Conservation (phyloP, 305 asterid genomes). For the Caryopteris hybrid region DNA sequence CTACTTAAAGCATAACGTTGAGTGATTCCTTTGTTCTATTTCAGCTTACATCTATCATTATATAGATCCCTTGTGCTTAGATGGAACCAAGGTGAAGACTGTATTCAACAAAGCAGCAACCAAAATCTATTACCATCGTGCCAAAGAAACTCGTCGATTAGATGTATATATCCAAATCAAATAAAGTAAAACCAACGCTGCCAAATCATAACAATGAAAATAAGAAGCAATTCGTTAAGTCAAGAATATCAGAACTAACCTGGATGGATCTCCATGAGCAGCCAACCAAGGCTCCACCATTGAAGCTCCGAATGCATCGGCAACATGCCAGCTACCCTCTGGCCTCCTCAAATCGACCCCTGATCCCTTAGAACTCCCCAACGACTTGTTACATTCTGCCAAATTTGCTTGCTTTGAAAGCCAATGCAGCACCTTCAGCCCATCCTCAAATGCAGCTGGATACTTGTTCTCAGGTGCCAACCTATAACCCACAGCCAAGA, state of each 20-base stretch:
- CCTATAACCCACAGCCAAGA: conserved; percentile 87
- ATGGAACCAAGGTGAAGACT: conserved; percentile 1
- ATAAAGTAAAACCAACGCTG: background rate
- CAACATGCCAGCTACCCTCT: conserved; percentile 56
- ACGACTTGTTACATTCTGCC: conserved; percentile 74
- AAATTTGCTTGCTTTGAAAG: conserved; percentile 81
- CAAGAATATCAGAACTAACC: conserved; percentile 39
- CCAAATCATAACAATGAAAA: background rate
- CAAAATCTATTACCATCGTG: background rate
- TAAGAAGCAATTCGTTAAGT: background rate
- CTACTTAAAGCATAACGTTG: background rate
- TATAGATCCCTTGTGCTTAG: background rate
- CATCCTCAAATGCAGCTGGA: conserved; percentile 91
- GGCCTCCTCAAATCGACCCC: conserved; percentile 51
- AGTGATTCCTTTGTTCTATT: background rate
- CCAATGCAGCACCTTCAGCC: conserved; percentile 86
- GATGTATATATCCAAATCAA: background rate
- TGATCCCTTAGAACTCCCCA: conserved; percentile 40
- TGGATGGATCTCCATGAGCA: conserved; percentile 95
- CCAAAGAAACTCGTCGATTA: background rate
- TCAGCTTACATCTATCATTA: background rate
- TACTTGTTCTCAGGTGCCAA: conserved; percentile 82
- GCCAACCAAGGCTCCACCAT: conserved; percentile 98
- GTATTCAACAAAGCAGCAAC: background rate
- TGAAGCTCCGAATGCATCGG: conserved; percentile 91